Conservation (phyloP, 768 basidiomycete species). For the Exidia glandulosa region DNA sequence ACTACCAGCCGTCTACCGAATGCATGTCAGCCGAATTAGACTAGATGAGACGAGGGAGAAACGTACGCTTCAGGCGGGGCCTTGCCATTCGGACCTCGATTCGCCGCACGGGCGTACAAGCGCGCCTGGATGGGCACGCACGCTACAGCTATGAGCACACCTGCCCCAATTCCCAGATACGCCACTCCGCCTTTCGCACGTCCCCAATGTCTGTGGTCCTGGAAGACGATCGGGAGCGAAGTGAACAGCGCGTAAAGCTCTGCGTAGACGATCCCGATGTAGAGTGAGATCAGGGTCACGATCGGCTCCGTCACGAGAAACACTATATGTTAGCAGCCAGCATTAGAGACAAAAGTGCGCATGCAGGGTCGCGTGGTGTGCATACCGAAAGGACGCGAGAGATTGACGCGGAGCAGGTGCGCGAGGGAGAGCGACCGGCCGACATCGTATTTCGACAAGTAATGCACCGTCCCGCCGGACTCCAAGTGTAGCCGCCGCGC, state of each 20-base stretch:
- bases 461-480: constrained; percentile 30
- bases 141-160: constrained; percentile 38
- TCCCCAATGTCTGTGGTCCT: constrained; percentile 39
- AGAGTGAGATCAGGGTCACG: constrained; percentile 44
- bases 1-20: constrained; percentile 44
- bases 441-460: constrained; percentile 40
- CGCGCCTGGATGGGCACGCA: constrained; percentile 44
- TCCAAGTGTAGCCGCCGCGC: constrained; percentile 32
- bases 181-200: constrained; percentile 47
- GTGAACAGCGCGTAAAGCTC: constrained; percentile 56
- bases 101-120: constrained; percentile 40
- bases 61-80: constrained; percentile 53
- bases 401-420: constrained; percentile 35
- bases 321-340: constrained; percentile 26
- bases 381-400: constrained; percentile 46
- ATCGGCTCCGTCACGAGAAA: constrained; percentile 57
- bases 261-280: constrained; percentile 50
- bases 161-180: constrained; percentile 54
- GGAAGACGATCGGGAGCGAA: constrained; percentile 50
- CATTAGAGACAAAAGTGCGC: constrained; percentile 1
- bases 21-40: background rate
- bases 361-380: background rate
- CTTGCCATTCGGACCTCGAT: constrained; percentile 33
- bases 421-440: constrained; percentile 30
- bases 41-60: background rate